These are phyloP conservation scores for Naganishia onofrii DNA, from an alignment of 768 basidiomycete species.

Conservation along the genomic window DNA sequence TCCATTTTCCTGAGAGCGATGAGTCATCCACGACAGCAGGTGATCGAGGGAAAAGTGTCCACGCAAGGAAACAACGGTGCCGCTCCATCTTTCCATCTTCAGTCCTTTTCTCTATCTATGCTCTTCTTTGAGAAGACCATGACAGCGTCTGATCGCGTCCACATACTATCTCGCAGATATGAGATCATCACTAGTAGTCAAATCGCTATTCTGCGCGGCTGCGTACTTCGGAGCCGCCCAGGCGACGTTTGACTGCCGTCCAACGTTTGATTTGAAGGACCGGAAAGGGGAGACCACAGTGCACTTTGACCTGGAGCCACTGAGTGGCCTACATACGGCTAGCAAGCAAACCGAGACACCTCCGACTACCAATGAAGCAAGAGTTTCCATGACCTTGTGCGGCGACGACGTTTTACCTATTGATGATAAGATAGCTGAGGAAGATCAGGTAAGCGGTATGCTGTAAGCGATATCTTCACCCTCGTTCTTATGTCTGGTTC, in stretches of 20 bases:
- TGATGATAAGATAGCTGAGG: constrained; percentile 45
- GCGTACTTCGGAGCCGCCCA: background rate
- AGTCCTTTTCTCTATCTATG: background rate
- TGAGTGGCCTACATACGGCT: constrained; percentile 35
- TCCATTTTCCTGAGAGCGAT: too few species aligned
- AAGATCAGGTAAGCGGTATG: constrained; percentile 48
- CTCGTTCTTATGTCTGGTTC: background rate
- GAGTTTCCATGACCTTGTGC: constrained; percentile 46
- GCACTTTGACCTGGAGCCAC: constrained; percentile 42
- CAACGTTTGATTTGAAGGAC: constrained; percentile 3
- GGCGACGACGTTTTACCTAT: constrained; percentile 36
- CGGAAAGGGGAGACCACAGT: constrained; percentile 17
- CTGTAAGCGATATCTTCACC: background rate
- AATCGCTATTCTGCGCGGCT: background rate
- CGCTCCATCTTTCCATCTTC: background rate
- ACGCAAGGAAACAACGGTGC: too few species aligned
- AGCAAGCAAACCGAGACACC: constrained; percentile 43
- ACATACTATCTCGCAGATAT: background rate
- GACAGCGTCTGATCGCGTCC: background rate
- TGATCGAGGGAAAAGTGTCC: constrained; percentile 14
- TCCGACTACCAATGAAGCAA: constrained; percentile 46
- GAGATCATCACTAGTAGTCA: background rate
- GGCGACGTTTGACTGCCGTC: constrained; percentile 19
- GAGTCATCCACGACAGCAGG: background rate
- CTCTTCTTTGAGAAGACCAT: background rate